Evolutionary conservation across 208 protist genomes (phyloP), one percentile per base, ranked within the genome.

Genomic region (Crithidia acanthocephali): DNA sequence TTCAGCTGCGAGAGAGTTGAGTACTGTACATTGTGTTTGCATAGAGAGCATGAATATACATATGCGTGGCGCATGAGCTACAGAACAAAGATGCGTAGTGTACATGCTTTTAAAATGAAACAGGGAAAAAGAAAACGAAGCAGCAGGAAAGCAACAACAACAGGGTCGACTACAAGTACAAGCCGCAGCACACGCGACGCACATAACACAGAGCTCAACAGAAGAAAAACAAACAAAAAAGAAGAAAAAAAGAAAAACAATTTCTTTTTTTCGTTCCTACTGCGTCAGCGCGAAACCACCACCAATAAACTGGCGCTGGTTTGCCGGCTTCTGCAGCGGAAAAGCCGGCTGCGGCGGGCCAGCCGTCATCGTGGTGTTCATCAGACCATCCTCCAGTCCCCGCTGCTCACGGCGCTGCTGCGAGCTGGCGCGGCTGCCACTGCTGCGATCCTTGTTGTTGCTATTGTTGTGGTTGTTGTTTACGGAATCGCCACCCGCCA

Each of bases 201-300:
- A n/a, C n/a, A n/a, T n/a, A n/a, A n/a, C n/a, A n/a, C n/a, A 58
- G 28, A 40, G 50, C 45, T 15, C 55, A 27, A 52, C 35, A 68
- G 20, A 44, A 61, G 11, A 33, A 72, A 52, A 27, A 74, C 1
- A 42, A 59, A 69, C 9, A 59, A 40, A 66, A 69, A 55, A 68
- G 25, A 72, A 27, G 58, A 28, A 47, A 59, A 15, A 28, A 27
- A 48, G 50, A n/a, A 48, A 48, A 48, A 48, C 9, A 48, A n/a
- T n/a, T n/a, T n/a, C n/a, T n/a, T n/a, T n/a, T n/a, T n/a, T n/a
- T n/a, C 25, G 27, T 13, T 0, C 33, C 35, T 40, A 73, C 13
- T 51, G 64, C 10, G 76, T 90, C 13, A 96, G 72, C 13, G 85
- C 75, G 72, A 94, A 96, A 37, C 91, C 91, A 27, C 91, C 91